Conservation (phyloP, 2,329 filamentous ascomycete genomes). For the Pyricularia grisea region DNA sequence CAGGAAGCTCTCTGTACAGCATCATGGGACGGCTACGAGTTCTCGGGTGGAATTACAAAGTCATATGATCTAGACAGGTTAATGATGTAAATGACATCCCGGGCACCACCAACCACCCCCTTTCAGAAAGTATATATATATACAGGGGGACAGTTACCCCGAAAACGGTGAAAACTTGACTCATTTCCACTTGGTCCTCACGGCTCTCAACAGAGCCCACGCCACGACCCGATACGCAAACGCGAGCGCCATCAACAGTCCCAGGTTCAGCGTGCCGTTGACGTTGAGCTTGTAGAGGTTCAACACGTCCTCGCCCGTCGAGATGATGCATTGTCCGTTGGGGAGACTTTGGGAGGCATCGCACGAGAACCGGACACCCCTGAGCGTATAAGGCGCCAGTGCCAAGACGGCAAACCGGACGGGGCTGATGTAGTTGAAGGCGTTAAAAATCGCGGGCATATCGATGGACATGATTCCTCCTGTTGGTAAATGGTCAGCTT, state of each 20-base stretch:
- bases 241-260: conserved; percentile 52
- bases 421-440: conserved; percentile 63
- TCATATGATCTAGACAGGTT: background rate
- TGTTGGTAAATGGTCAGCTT: background rate
- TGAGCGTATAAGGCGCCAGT: conserved; percentile 55
- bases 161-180: background rate
- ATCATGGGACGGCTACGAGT: background rate
- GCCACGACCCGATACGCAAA: conserved; percentile 58
- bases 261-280: conserved; percentile 50
- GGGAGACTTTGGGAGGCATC: conserved; percentile 47
- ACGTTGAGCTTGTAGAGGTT: conserved; percentile 57
- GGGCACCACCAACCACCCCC: background rate
- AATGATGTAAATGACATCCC: background rate
- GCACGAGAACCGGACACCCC: conserved; percentile 54
- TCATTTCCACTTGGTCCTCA: conserved; percentile 5
- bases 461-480: conserved; percentile 58
- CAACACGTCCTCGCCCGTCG: conserved; percentile 58
- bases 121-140: background rate
- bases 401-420: conserved; percentile 61
- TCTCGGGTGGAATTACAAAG: background rate
- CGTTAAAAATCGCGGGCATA: conserved; percentile 56
- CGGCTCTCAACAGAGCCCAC: conserved; percentile 42
- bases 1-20: background rate
- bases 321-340: conserved; percentile 53
- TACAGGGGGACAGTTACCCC: background rate